Conservation (phyloP, 2,329 filamentous ascomycete species). For the Phoma herbarum region DNA sequence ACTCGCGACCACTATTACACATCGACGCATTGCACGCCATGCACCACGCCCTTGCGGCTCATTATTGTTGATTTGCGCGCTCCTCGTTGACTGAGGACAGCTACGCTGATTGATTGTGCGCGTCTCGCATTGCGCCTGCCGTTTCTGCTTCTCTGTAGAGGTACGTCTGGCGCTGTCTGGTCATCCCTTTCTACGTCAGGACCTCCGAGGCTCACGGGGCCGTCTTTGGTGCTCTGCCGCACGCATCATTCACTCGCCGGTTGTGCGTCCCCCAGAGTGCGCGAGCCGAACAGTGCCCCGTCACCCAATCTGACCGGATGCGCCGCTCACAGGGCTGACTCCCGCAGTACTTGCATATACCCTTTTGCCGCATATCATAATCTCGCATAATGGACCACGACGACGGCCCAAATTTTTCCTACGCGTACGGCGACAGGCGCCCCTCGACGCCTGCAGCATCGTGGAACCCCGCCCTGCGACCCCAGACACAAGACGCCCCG, state of each 20-base stretch:
- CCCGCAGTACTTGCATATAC: constrained; percentile 48
- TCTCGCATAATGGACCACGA: constrained; percentile 47
- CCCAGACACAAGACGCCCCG: constrained; percentile 30
- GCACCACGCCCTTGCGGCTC: constrained; percentile 33
- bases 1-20: constrained; percentile 17
- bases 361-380: constrained; percentile 38
- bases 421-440: constrained; percentile 45
- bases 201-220: not conserved
- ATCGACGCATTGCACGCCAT: constrained; percentile 29
- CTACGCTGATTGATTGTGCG: constrained; percentile 11
- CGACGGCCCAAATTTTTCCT: constrained; percentile 52
- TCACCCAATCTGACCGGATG: not conserved
- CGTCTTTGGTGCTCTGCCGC: not conserved
- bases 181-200: not conserved
- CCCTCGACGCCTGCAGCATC: constrained; percentile 43
- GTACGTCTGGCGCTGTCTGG: constrained; percentile 31
- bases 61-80: constrained; percentile 33
- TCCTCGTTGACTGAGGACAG: constrained; percentile 19
- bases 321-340: constrained; percentile 34
- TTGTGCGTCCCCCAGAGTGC: not conserved
- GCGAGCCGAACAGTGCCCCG: not conserved
- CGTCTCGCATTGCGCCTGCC: constrained; percentile 23
- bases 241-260: not conserved
- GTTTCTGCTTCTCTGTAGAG: constrained; percentile 46
- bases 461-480: constrained; percentile 66